A percentile compares a stretch with the other conserved stretches of the same genome.
Evolutionary conservation across 495 filamentous ascomycete genomes (phyloP).

Genomic region (Penicillium bialowiezense): DNA sequence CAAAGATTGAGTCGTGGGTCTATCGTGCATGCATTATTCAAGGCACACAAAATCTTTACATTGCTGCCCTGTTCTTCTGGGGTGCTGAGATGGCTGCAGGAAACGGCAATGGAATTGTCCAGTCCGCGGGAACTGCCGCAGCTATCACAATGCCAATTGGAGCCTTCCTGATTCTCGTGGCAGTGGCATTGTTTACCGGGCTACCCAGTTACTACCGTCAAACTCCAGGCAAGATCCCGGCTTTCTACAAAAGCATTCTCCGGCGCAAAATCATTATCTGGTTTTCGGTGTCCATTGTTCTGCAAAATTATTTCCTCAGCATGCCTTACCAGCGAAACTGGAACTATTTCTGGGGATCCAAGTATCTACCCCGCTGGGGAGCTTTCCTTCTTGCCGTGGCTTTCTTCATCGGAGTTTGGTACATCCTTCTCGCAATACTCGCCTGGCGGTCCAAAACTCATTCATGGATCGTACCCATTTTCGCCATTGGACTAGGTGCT

Average conservation of each 20-base stretch:
- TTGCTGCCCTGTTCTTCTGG: constrained; percentile 52
- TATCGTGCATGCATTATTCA: constrained; percentile 51
- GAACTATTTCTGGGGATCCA: constrained; percentile 46
- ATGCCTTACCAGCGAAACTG: constrained; percentile 50
- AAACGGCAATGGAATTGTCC: constrained; percentile 27
- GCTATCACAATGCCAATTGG: constrained; percentile 39
- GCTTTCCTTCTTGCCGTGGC: constrained; percentile 40
- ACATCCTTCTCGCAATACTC: constrained; percentile 37
- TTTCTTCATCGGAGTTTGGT: constrained; percentile 48
- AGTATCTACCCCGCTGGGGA: constrained; percentile 40
- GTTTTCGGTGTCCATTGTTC: constrained; percentile 45
- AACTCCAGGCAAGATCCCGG: constrained; percentile 63
- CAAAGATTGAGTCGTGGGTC: constrained; percentile 37
- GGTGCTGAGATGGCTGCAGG: constrained; percentile 34
- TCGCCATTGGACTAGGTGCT: constrained; percentile 47
- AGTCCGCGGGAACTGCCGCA: constrained; percentile 48
- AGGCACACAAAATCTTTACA: constrained; percentile 46
- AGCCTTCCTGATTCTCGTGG: constrained; percentile 36
- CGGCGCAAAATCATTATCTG: constrained; percentile 46
- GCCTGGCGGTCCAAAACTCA: constrained; percentile 41
- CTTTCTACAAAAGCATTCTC: constrained; percentile 46
- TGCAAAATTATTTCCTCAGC: constrained; percentile 51
- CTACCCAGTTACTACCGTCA: constrained; percentile 54
- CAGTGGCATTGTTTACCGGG: constrained; percentile 39
- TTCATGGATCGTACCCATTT: constrained; percentile 51